A percentile compares a stretch with the other conserved stretches of the same genome.
These are phyloP conservation scores for Taiozyma onychis DNA, from an alignment of 1,139 yeast species.

Conservation along the genomic window DNA sequence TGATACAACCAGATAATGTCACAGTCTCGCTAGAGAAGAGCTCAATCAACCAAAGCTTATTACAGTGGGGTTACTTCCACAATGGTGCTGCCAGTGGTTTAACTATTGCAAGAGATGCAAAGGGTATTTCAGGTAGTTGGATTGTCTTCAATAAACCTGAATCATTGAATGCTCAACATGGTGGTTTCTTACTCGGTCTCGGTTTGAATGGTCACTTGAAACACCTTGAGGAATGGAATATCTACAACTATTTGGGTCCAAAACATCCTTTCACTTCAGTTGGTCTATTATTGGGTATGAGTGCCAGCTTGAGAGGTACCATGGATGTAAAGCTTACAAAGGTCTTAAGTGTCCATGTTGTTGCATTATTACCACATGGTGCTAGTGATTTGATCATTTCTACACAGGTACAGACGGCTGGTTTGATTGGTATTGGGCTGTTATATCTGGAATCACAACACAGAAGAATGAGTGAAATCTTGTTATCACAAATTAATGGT, in stretches of 20 bases:
- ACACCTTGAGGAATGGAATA: slow-evolving; percentile 91
- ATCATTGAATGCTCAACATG: slow-evolving; percentile 70
- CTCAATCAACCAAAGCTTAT: slow-evolving; percentile 41
- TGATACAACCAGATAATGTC: slow-evolving; percentile 62
- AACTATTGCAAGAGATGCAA: slow-evolving; percentile 61
- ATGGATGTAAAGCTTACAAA: slow-evolving; percentile 87
- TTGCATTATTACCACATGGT: slow-evolving; percentile 85
- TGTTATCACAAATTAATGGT: slow-evolving; percentile 62
- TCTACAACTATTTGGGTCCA: slow-evolving; percentile 88
- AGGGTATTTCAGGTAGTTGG: slow-evolving; percentile 87
- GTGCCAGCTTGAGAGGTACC: slow-evolving; percentile 80
- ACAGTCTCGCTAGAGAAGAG: slow-evolving; percentile 59
- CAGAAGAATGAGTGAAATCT: slow-evolving; percentile 79
- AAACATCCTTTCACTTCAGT: slow-evolving; percentile 82
- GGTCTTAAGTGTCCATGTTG: slow-evolving; percentile 89
- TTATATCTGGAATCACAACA: slow-evolving; percentile 75
- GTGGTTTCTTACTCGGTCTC: slow-evolving; percentile 88
- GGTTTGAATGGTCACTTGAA: slow-evolving; percentile 90
- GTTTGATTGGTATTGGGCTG: slow-evolving; percentile 84
- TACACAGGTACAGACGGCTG: slow-evolving; percentile 83
- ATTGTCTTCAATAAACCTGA: slow-evolving; percentile 81
- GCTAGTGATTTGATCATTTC: slow-evolving; percentile 87
- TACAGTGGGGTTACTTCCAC: slow-evolving; percentile 88
- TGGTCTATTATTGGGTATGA: slow-evolving; percentile 85
- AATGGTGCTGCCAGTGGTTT: slow-evolving; percentile 90